Evolutionary conservation across 1,284 basidiomycete species (phyloP), one percentile per base, ranked within the genome.

Genomic region (Malassezia japonica): DNA sequence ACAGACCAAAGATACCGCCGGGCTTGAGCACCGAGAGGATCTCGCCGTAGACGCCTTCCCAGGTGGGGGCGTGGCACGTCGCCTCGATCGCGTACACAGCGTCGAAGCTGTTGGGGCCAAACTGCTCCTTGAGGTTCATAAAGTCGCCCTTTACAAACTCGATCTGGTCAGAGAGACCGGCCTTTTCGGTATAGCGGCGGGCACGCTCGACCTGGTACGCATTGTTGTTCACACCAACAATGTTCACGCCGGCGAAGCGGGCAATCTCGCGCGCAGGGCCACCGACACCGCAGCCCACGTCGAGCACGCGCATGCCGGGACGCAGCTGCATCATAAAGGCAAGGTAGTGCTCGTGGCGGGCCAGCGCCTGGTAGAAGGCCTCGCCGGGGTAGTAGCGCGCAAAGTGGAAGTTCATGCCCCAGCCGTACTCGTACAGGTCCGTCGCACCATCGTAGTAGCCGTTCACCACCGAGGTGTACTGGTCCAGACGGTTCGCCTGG

Each of bases 31-130:
- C 86, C 76, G 87, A 87, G 75, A 82, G 81, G 73, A 98, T 94
- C 77, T 98, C 82, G 35, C 84, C 82, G 71, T 98, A 98, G 34
- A 96, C 86, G 57, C 90, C 91, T 72, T 95, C 91, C 79, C 85
- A 96, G 37, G 84, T 82, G 12, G 92, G 92, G 2, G 92, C 91
- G 73, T 98, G 92, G 51, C 87, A 86, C 21, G 94, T 98, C 2
- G 92, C 92, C 78, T 98, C 94, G 64, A 98, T 94, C 42, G 92
- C 92, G 71, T 95, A 96, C 83, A 89, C 86, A 50, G 94, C 94
- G 77, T 98, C 92, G 70, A 98, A 96, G 56, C 80, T 83, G 74
- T 86, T 84, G 74, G 87, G 84, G 38, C 92, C 92, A 74, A 98
- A 98, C 74, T 87, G 83, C 74, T 94, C 86, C 9, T 76, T 76